These are phyloP conservation scores for Cercophora scortea DNA, from an alignment of 495 filamentous ascomycete genomes.

Conservation along the genomic window DNA sequence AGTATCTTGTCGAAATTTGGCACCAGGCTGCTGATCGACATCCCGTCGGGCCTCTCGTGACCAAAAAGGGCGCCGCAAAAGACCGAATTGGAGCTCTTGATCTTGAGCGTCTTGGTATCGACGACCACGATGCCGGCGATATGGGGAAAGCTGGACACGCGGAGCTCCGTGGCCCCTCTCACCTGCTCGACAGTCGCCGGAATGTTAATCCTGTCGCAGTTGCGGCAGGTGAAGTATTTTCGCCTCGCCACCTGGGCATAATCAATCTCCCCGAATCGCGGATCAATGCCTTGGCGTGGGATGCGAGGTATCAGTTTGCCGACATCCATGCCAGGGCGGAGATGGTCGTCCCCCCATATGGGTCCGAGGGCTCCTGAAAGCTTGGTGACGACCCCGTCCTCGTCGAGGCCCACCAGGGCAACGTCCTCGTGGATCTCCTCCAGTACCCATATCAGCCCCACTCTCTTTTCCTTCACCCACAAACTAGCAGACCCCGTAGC, in stretches of 20 bases:
- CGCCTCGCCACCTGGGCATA: slow-evolving; percentile 58
- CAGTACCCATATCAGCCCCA: slow-evolving; percentile 91
- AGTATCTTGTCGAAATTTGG: slow-evolving; percentile 82
- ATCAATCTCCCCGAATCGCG: slow-evolving; percentile 58
- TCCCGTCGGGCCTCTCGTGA: slow-evolving; percentile 70
- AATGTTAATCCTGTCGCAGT: slow-evolving; percentile 63
- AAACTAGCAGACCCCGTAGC: slow-evolving; percentile 83
- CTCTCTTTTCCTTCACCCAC: slow-evolving; percentile 96
- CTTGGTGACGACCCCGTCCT: slow-evolving; percentile 60
- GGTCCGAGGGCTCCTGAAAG: slow-evolving; percentile 60
- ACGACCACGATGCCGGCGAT: slow-evolving; percentile 95
- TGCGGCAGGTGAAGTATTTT: slow-evolving; percentile 76
- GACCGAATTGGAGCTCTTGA: slow-evolving; percentile 89
- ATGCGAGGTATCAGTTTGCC: slow-evolving; percentile 70
- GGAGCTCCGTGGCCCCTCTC: slow-evolving; percentile 55
- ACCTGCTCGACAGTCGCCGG: slow-evolving; percentile 68
- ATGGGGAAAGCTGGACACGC: slow-evolving; percentile 88
- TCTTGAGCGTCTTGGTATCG: slow-evolving; percentile 61
- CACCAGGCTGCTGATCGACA: slow-evolving; percentile 69
- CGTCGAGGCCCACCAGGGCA: slow-evolving; percentile 62
- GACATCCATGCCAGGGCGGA: slow-evolving; percentile 60
- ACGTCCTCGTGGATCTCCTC: slow-evolving; percentile 97
- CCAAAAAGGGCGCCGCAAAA: slow-evolving; percentile 91
- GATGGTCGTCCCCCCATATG: slow-evolving; percentile 70
- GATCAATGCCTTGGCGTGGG: slow-evolving; percentile 61